Conservation (phyloP, 352 stramenopile genomes). For the Globisporangium yorkense region DNA sequence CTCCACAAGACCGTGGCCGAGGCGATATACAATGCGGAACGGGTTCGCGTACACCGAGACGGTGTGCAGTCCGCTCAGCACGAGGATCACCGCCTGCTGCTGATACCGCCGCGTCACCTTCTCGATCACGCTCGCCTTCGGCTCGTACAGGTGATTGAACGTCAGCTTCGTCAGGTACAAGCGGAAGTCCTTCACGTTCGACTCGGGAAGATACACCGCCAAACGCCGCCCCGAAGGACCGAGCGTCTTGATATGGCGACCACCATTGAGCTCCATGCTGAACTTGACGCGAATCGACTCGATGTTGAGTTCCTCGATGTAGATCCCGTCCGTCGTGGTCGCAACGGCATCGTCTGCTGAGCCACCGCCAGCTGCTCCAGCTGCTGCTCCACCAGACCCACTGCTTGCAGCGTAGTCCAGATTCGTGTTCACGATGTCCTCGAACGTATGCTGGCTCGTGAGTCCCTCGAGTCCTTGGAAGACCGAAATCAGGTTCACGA, state of each 20-base stretch:
- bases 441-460: constrained; percentile 66
- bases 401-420: constrained; percentile 44
- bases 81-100: constrained; percentile 80
- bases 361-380: background rate
- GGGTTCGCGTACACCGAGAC: constrained; percentile 87
- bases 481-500: constrained; percentile 86
- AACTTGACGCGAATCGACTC: constrained; percentile 83
- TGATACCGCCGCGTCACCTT: constrained; percentile 79
- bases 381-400: constrained; percentile 14
- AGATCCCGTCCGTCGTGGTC: constrained; percentile 52
- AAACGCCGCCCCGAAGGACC: constrained; percentile 65
- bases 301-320: constrained; percentile 85
- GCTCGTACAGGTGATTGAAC: constrained; percentile 82
- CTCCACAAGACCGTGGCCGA: constrained; percentile 78
- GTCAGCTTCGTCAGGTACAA: constrained; percentile 79
- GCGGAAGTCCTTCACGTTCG: constrained; percentile 86
- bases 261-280: constrained; percentile 82
- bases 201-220: constrained; percentile 82
- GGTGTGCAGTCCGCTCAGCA: constrained; percentile 78
- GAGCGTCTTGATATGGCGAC: constrained; percentile 79
- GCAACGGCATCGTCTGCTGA: constrained; percentile 12
- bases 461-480: constrained; percentile 82
- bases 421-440: constrained; percentile 75
- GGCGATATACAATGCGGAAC: constrained; percentile 82
- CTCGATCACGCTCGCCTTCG: constrained; percentile 62